phyloP scores from a whole-genome alignment of 306 rosid genomes.

The Cucurbita ficifolia region DNA sequence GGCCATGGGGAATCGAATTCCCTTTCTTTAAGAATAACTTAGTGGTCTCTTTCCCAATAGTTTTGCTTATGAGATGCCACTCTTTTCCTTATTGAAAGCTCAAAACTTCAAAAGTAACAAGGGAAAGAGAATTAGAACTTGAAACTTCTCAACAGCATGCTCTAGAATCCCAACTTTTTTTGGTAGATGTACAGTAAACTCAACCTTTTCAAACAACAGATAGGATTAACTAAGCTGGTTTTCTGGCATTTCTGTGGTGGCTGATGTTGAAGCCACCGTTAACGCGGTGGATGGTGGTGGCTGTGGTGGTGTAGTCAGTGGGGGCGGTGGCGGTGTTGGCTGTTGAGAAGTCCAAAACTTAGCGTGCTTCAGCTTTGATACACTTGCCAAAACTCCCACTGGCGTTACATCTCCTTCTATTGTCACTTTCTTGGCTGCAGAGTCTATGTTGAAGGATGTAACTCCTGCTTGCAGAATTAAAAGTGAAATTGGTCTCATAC shows the following conservation, averaged over 20 bases:
- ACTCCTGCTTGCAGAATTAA: constrained; percentile 4
- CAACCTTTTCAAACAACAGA: background rate
- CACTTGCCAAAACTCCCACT: constrained; percentile 6
- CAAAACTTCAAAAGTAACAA: background rate
- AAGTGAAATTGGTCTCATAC: background rate
- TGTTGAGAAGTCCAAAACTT: constrained; percentile 6
- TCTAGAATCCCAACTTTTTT: background rate
- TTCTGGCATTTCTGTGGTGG: background rate
- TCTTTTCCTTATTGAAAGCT: background rate
- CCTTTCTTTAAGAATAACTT: background rate
- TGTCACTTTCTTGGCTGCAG: constrained; percentile 11
- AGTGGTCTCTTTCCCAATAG: background rate
- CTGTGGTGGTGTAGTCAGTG: background rate
- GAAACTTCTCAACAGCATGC: background rate
- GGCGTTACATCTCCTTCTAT: constrained; percentile 10
- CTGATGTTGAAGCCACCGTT: background rate
- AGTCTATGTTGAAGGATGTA: constrained; percentile 10
- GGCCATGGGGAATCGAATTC: constrained; percentile 7
- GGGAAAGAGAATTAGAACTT: background rate
- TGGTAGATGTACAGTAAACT: background rate
- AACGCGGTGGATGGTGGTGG: background rate
- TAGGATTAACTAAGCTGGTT: background rate
- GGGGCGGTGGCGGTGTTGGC: background rate
- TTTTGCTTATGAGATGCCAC: constrained; percentile 5
- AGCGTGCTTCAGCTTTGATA: constrained; percentile 11